Conservation (phyloP, 176 grass and related monocot species). For the Phoenix roebelenii region DNA sequence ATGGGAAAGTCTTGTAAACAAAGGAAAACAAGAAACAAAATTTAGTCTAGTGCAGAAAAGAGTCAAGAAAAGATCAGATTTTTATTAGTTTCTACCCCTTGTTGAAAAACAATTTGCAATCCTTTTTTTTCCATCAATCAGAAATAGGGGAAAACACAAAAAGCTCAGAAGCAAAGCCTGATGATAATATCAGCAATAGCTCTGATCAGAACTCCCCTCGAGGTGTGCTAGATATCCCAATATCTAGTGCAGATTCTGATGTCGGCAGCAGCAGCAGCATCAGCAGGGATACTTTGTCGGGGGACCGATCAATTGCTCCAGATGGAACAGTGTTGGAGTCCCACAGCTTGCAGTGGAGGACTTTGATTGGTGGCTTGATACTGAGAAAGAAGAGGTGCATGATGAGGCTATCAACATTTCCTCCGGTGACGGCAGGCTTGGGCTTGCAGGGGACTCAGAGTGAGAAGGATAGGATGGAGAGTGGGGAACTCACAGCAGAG, state of each 20-base stretch:
- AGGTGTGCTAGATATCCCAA: neutral
- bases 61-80: neutral
- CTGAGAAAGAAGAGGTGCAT: slow-evolving; percentile 68
- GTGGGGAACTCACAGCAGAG: slow-evolving; percentile 31
- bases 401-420: slow-evolving; percentile 51
- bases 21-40: too few species aligned
- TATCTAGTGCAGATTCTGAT: slow-evolving; percentile 26
- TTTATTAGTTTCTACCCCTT: slow-evolving; percentile 1
- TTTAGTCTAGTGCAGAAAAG: slow-evolving; percentile 16
- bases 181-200: neutral
- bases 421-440: slow-evolving; percentile 32
- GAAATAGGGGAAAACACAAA: slow-evolving; percentile 22
- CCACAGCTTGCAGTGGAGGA: slow-evolving; percentile 57
- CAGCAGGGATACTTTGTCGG: slow-evolving; percentile 25
- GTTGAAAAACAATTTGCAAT: too few species aligned
- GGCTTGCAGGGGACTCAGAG: slow-evolving; percentile 44
- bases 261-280: slow-evolving; percentile 17
- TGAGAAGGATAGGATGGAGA: slow-evolving; percentile 42
- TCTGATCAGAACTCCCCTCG: slow-evolving; percentile 8
- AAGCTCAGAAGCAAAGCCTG: neutral
- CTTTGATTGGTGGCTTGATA: slow-evolving; percentile 59
- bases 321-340: slow-evolving; percentile 15
- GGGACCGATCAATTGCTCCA: slow-evolving; percentile 28
- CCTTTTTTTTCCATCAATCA: slow-evolving; percentile 7
- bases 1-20: too few species aligned